These are phyloP conservation scores for Curvularia eragrostidis DNA, from an alignment of 2,329 filamentous ascomycete genomes.

Conservation along the genomic window DNA sequence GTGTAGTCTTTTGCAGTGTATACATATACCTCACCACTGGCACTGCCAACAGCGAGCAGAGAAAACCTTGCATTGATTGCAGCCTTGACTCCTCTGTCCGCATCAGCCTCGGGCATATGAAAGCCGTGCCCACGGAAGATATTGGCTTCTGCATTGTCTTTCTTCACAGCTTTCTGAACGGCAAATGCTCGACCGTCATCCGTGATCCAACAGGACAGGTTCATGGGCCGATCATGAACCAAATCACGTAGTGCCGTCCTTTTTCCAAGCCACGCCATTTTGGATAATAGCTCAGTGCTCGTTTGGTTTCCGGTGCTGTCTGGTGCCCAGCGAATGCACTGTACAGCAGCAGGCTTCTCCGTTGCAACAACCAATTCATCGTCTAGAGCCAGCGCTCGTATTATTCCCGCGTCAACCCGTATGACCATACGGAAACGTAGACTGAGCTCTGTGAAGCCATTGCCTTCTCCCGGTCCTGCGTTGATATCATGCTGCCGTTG, in stretches of 20 bases:
- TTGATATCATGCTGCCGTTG: conserved; percentile 49
- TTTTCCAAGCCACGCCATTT: conserved; percentile 84
- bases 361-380: conserved; percentile 94
- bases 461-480: conserved; percentile 77
- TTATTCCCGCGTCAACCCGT: conserved; percentile 94
- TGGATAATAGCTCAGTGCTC: conserved; percentile 85
- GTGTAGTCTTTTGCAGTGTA: conserved; percentile 93
- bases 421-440: conserved; percentile 97
- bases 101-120: conserved; percentile 70
- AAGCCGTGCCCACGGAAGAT: conserved; percentile 93
- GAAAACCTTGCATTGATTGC: conserved; percentile 96
- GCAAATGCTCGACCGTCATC: conserved; percentile 88
- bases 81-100: conserved; percentile 71
- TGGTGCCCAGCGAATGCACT: conserved; percentile 94
- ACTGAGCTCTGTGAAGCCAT: conserved; percentile 83
- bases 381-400: conserved; percentile 84
- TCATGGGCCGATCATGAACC: conserved; percentile 96
- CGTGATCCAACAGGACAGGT: conserved; percentile 90
- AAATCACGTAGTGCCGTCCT: conserved; percentile 80
- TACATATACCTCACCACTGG: conserved; percentile 80
- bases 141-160: conserved; percentile 62
- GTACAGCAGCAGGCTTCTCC: conserved; percentile 87
- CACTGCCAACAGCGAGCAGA: conserved; percentile 84
- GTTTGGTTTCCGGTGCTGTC: conserved; percentile 84
- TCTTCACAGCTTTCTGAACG: conserved; percentile 69